phyloP scores from a whole-genome alignment of 2,329 filamentous ascomycete genomes.

The Paecilomyces fulvus region DNA sequence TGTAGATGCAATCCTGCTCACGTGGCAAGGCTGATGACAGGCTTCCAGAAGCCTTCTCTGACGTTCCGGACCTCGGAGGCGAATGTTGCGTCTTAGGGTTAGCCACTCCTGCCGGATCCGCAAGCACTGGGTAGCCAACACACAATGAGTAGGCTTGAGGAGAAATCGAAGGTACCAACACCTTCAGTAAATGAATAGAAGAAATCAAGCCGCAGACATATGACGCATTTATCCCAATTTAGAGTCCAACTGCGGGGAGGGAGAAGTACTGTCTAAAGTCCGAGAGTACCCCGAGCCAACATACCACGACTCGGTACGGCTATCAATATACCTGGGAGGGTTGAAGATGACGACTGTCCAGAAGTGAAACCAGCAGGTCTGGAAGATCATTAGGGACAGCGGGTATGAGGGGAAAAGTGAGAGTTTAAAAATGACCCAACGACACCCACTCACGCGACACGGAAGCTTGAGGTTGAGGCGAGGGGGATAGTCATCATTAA shows the following conservation, averaged over 20 bases:
- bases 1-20: background rate
- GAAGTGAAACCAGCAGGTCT: background rate
- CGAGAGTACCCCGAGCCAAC: too few relatives aligned
- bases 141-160: background rate
- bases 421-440: slow-evolving; percentile 1
- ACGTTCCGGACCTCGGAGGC: background rate
- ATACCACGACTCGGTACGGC: too few relatives aligned
- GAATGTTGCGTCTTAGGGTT: background rate
- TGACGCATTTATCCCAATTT: too few relatives aligned
- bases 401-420: background rate
- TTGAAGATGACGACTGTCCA: background rate
- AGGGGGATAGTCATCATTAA: background rate
- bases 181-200: too few relatives aligned
- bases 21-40: slow-evolving; percentile 2
- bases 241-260: too few relatives aligned
- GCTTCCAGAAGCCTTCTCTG: background rate
- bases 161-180: too few relatives aligned
- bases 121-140: background rate
- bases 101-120: background rate
- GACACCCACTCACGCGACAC: slow-evolving; percentile 1
- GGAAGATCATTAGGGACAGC: background rate
- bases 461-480: background rate
- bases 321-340: background rate
- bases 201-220: too few relatives aligned
- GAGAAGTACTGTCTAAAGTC: too few relatives aligned